Evolutionary conservation across 2,329 filamentous ascomycete genomes (phyloP), one percentile per base, ranked within the genome.

Genomic region (Shiraia bambusicola): DNA sequence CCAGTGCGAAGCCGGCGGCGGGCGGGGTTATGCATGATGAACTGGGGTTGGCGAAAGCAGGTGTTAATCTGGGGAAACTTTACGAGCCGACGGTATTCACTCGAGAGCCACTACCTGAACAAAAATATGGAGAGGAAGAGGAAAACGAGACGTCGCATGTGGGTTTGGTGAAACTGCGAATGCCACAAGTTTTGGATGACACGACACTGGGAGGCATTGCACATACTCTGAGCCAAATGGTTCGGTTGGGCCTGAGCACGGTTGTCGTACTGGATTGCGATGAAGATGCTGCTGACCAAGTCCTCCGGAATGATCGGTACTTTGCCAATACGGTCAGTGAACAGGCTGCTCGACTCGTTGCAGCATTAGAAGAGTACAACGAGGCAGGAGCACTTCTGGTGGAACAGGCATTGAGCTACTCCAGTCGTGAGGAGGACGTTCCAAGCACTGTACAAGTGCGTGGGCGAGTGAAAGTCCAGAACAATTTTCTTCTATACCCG

Each of bases 161-260:
- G 43, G 91, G 93, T 12, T 73, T 98, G 42, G 83, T 96, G 52
- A 95, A 95, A 69, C 76, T 98, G 40, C 81, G 86, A 38, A 79
- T 80, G 30, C 85, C 89, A 0, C 84, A 94, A 56, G 69, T 76
- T 2, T 77, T 94, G 33, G 78, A 87, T 56, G 79, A 90, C 45
- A 70, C 74, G 2, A 87, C 82, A 0, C 65, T 97, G 9, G 70
- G 78, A 32, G 91, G 89, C 1, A 82, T 97, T 43, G 88, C 86
- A 4, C 83, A 85, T 63, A 97, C 93, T 0, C 71, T 98, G 28
- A 84, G 84, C 22, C 92, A 95, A 65, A 81, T 98, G 35, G 81
- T 83, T 28, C 83, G 85, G 37, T 78, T 98, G 11, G 92, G 93
- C 2, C 78, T 98, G 53, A 77, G 82, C 35, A 90, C 89, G 46